phyloP scores from a whole-genome alignment of 2,329 filamentous ascomycete genomes.

The Daldinia sp. region DNA sequence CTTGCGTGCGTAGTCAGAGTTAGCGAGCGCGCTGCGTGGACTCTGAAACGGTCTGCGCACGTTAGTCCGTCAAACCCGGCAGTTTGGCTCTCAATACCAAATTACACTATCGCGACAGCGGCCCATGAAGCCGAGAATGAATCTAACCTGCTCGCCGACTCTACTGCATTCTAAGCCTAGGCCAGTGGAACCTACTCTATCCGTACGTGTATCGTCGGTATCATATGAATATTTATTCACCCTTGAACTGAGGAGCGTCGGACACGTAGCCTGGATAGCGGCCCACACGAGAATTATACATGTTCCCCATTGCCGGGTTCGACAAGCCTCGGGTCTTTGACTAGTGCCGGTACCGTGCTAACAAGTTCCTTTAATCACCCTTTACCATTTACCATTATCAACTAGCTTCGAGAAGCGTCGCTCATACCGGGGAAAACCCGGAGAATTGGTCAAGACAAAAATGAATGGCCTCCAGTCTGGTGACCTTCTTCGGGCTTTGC shows the following conservation, averaged over 20 bases:
- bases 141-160: conserved; percentile 14
- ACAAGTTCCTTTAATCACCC: conserved; percentile 6
- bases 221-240: conserved; percentile 30
- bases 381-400: not conserved
- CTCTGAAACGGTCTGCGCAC: conserved; percentile 35
- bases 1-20: conserved; percentile 20
- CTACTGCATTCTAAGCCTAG: conserved; percentile 25
- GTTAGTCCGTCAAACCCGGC: conserved; percentile 33
- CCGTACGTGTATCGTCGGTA: conserved; percentile 17
- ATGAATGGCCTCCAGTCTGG: not conserved
- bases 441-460: conserved; percentile 11
- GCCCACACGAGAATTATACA: conserved; percentile 18
- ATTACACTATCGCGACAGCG: conserved; percentile 35
- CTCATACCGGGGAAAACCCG: conserved; percentile 15
- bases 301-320: conserved; percentile 29
- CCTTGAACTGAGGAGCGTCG: not conserved
- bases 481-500: conserved; percentile 7
- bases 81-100: conserved; percentile 29
- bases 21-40: conserved; percentile 28
- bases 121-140: conserved; percentile 34
- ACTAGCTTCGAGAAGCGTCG: conserved; percentile 16
- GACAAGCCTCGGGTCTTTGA: conserved; percentile 21
- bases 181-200: conserved; percentile 21
- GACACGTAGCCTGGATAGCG: conserved; percentile 6
- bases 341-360: conserved; percentile 21